Evolutionary conservation across 2,329 filamentous ascomycete genomes (phyloP).

Genomic region (Fusarium tjaetaba): DNA sequence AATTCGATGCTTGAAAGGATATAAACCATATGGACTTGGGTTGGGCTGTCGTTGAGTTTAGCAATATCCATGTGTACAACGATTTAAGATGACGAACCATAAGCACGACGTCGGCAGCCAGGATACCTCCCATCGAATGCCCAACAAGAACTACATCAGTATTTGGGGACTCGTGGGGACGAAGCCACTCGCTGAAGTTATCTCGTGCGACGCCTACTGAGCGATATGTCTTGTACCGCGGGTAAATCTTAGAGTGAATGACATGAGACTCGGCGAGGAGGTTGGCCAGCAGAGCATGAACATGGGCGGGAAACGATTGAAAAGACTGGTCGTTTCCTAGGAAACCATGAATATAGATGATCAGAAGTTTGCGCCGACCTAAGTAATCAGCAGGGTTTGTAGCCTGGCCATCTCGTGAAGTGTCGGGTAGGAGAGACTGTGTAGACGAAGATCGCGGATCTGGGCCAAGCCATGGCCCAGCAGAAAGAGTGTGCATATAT

Average conservation of each 20-base stretch:
- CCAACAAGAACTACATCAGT: constrained; percentile 87
- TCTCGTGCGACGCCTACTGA: constrained; percentile 78
- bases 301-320: constrained; percentile 85
- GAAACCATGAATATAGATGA: constrained; percentile 91
- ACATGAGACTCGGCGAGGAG: constrained; percentile 77
- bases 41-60: constrained; percentile 43
- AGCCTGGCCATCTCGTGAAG: constrained; percentile 5
- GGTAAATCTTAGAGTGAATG: constrained; percentile 88
- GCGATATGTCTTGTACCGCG: constrained; percentile 79
- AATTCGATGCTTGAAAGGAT: constrained; percentile 75
- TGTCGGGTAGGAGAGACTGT: constrained; percentile 52
- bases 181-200: constrained; percentile 84
- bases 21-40: constrained; percentile 45
- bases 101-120: constrained; percentile 82
- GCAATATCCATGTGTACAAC: not conserved
- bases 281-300: constrained; percentile 77
- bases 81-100: constrained; percentile 55
- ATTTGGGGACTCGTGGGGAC: constrained; percentile 75
- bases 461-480: constrained; percentile 35
- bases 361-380: constrained; percentile 68
- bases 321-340: constrained; percentile 91
- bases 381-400: constrained; percentile 7
- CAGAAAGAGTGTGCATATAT: not conserved
- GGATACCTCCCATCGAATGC: constrained; percentile 89
- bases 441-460: constrained; percentile 63